phyloP scores from a whole-genome alignment of 1,284 basidiomycete species.

The Malassezia brasiliensis region DNA sequence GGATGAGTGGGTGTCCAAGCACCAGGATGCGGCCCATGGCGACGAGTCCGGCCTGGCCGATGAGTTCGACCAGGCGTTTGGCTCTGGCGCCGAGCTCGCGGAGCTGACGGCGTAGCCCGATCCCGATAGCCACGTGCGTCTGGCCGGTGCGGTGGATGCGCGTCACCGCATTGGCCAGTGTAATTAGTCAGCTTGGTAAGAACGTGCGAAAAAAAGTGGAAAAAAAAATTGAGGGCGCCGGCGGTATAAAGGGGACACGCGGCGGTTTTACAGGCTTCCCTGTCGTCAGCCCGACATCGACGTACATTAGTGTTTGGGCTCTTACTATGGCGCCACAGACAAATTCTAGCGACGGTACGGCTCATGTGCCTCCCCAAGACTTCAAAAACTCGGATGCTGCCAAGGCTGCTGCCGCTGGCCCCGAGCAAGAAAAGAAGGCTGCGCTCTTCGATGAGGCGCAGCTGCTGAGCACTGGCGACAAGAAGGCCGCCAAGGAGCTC shows the following conservation, averaged over 20 bases:
- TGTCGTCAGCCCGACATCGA: slow-evolving; percentile 1
- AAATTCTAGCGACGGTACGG: slow-evolving; percentile 32
- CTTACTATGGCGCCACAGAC: slow-evolving; percentile 1
- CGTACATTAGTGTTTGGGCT: neutral
- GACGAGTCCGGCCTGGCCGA: slow-evolving; percentile 20
- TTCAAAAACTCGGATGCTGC: slow-evolving; percentile 43
- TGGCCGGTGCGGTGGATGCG: neutral
- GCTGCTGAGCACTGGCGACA: slow-evolving; percentile 49
- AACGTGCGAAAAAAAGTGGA: slow-evolving; percentile 12
- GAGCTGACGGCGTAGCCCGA: neutral
- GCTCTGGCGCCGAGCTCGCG: slow-evolving; percentile 16
- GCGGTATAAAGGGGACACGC: slow-evolving; percentile 13
- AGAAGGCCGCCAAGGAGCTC: slow-evolving; percentile 50
- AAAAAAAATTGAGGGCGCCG: slow-evolving; percentile 12
- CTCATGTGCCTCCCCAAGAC: slow-evolving; percentile 39
- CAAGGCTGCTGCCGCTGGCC: slow-evolving; percentile 39
- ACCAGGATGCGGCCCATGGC: slow-evolving; percentile 16
- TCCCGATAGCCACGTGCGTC: neutral
- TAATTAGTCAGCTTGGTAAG: slow-evolving; percentile 14
- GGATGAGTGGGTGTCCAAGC: slow-evolving; percentile 24
- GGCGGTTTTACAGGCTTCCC: slow-evolving; percentile 1
- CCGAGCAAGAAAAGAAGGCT: slow-evolving; percentile 46
- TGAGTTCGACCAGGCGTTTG: slow-evolving; percentile 36
- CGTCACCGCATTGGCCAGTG: neutral
- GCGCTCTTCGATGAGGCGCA: slow-evolving; percentile 49